Evolutionary conservation across 2,329 filamentous ascomycete species (phyloP).

Genomic region (Ceratocystiopsis brevicomis): DNA sequence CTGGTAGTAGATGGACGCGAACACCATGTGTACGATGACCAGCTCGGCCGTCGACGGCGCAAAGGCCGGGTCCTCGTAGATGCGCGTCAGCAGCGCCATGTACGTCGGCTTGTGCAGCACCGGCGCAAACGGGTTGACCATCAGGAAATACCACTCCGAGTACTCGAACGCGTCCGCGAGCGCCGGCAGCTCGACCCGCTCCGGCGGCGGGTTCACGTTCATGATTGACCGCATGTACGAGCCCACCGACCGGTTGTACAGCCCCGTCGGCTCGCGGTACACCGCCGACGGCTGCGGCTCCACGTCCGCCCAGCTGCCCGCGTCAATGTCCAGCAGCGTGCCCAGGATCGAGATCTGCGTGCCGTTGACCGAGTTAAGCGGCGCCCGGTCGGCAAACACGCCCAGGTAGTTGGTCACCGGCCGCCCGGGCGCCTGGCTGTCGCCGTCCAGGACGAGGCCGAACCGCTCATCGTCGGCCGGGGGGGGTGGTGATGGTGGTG

Average conservation of each 20-base stretch:
- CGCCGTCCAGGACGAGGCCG: too few species aligned
- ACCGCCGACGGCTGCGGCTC: slow-evolving; percentile 3
- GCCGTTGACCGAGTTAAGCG: slow-evolving; percentile 55
- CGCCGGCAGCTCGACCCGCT: slow-evolving; percentile 40
- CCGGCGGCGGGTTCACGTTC: slow-evolving; percentile 37
- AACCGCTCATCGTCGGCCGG: too few species aligned
- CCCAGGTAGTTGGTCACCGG: slow-evolving; percentile 47
- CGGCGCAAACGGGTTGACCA: slow-evolving; percentile 53
- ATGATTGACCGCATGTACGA: slow-evolving; percentile 49
- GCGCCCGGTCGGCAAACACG: slow-evolving; percentile 40
- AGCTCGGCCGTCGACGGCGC: slow-evolving; percentile 43
- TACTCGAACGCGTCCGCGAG: slow-evolving; percentile 48
- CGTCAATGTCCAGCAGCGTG: slow-evolving; percentile 59
- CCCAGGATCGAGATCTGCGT: slow-evolving; percentile 63
- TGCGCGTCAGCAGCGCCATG: slow-evolving; percentile 42
- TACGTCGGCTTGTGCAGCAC: slow-evolving; percentile 62
- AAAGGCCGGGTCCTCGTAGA: slow-evolving; percentile 52
- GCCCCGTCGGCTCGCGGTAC: slow-evolving; percentile 14
- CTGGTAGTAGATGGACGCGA: slow-evolving; percentile 61
- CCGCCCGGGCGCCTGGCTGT: slow-evolving; percentile 12
- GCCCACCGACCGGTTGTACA: slow-evolving; percentile 55
- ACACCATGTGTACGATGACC: slow-evolving; percentile 60
- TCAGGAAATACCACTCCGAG: slow-evolving; percentile 56
- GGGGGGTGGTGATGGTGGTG: too few species aligned
- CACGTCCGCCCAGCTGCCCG: slow-evolving; percentile 22